phyloP scores from a whole-genome alignment of 495 filamentous ascomycete genomes.

The Arthonia radiata region DNA sequence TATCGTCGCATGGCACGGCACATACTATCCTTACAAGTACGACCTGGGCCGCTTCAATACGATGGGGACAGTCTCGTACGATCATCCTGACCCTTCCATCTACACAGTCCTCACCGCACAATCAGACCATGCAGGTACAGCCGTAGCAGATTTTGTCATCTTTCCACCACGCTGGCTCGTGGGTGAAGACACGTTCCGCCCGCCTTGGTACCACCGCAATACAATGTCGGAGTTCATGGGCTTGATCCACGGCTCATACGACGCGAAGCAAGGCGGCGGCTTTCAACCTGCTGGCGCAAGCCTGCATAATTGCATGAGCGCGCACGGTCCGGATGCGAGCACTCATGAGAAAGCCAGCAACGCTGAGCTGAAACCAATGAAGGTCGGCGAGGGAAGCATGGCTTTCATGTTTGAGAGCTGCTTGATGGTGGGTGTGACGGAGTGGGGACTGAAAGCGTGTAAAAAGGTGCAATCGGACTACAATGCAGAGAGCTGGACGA shows the following conservation, averaged over 20 bases:
- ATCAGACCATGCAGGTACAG: conserved; percentile 37
- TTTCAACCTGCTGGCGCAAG: conserved; percentile 38
- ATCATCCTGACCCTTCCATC: conserved; percentile 66
- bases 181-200: conserved; percentile 51
- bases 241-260: conserved; percentile 45
- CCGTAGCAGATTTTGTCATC: conserved; percentile 61
- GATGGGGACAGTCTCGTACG: conserved; percentile 45
- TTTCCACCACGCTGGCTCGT: conserved; percentile 70
- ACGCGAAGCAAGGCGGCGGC: conserved; percentile 35
- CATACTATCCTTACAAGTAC: conserved; percentile 72
- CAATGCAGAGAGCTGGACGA: conserved; percentile 65
- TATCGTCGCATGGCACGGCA: conserved; percentile 61
- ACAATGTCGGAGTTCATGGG: conserved; percentile 75
- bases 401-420: conserved; percentile 44
- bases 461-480: conserved; percentile 67
- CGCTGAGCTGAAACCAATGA: conserved; percentile 28
- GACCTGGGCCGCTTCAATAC: conserved; percentile 61
- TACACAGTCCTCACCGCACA: conserved; percentile 59
- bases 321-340: conserved; percentile 31
- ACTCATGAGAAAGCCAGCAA: conserved; percentile 34
- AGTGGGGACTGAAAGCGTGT: conserved; percentile 70
- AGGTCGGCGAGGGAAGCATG: conserved; percentile 37
- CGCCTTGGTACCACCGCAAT: conserved; percentile 66
- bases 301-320: conserved; percentile 38
- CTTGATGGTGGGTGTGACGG: conserved; percentile 21